These are phyloP conservation scores for Xylaria venustula DNA, from an alignment of 495 filamentous ascomycete species.

Conservation along the genomic window DNA sequence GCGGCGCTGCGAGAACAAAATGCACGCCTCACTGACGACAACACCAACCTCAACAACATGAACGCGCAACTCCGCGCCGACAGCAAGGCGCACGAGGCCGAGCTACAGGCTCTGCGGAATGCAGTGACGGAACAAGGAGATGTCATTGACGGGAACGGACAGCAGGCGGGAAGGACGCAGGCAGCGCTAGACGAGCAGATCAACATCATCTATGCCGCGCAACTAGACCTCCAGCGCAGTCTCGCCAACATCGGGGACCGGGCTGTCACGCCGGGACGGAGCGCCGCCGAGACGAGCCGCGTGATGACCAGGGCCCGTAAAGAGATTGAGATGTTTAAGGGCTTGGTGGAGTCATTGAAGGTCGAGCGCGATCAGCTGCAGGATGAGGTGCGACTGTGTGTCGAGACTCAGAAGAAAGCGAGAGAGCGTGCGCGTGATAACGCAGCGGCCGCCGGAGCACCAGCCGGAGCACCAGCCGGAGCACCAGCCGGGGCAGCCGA, in stretches of 20 bases:
- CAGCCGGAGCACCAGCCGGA: not conserved
- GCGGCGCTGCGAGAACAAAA: not conserved
- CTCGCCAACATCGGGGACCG: not conserved
- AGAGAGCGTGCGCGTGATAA: not conserved
- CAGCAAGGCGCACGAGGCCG: not conserved
- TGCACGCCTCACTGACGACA: not conserved
- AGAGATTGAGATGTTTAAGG: not conserved
- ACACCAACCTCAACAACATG: not conserved
- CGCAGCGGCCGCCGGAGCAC: not conserved
- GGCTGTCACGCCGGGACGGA: not conserved
- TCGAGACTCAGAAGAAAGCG: not conserved
- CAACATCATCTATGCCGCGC: not conserved
- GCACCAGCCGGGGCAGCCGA: not conserved
- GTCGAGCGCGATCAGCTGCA: conserved; percentile 1
- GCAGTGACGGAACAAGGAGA: not conserved
- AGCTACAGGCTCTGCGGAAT: not conserved
- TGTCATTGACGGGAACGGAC: not conserved
- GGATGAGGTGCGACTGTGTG: not conserved
- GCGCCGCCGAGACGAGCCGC: not conserved
- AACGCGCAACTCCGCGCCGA: not conserved
- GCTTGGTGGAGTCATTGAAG: not conserved
- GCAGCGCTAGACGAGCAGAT: not conserved
- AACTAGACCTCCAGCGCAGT: not conserved
- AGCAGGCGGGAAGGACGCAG: not conserved
- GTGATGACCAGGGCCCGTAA: not conserved